Base-by-base conservation (phyloP, 1,284 basidiomycete species). In the Neolentinus lepideus region DNA sequence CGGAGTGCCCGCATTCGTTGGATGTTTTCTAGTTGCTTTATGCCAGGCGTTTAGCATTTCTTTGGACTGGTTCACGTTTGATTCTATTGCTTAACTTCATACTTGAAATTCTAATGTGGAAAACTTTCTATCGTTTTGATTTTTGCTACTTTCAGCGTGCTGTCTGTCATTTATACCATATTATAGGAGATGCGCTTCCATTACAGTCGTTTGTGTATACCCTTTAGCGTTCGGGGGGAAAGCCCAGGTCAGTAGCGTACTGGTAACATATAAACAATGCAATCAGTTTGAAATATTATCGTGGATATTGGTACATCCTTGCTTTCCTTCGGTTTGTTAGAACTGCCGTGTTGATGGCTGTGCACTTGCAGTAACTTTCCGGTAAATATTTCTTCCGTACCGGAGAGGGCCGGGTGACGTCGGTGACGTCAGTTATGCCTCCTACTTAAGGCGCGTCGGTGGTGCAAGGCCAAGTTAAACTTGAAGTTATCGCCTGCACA, bases 1-100 rank as follows among this genome's bases (percentile, higher is more conserved):
- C 76, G 33, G 80, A 88, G 57, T 92, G 89, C 63, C 90, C 90
- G 38, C 81, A 90, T 68, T 88, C 89, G 14, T 68, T 84, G 67
- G 89, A 92, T 67, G 87, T 92, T 52, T 92, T 92, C 69, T 92
- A 67, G 67, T 16, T 35, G 33, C 2, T 26, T 22, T 24, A 35
- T 14, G 2, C 21, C 25, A 10, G 19, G 21, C 21, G 9, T 16
- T 19, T 54, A 6, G 33, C 52, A 6, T 31, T 31, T 31, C 12
- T 31, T 12, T 47, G 46, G 26, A 47, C 29, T 4, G 29, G 29
- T 31, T 31, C 29, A 4, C 12, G 12, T 31, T 31, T 31, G 6
- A 31, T 31, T 31, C 29, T 31, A 31, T 31, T 4, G 29, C 4
- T 31, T 31, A 31, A 12, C n/a, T n/a, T n/a, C n/a, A n/a, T n/a